Conservation (phyloP, 2,329 filamentous ascomycete genomes). For the Penicillium sp. region DNA sequence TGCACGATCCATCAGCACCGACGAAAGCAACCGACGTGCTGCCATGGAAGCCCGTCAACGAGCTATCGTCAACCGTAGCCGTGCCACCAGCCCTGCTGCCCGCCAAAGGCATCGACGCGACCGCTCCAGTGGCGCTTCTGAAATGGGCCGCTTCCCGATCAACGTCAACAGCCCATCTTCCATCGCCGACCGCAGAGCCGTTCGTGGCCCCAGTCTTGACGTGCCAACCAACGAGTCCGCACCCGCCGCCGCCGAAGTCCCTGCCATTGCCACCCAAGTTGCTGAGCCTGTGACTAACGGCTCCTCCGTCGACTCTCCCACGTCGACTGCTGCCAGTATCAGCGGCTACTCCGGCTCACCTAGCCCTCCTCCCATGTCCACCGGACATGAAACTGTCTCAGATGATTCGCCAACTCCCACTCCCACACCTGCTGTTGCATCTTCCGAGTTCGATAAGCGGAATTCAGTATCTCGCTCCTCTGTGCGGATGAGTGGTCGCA, state of each 20-base stretch:
- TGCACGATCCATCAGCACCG: constrained; percentile 85
- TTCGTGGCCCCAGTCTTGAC: constrained; percentile 71
- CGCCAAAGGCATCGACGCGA: constrained; percentile 70
- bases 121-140: constrained; percentile 67
- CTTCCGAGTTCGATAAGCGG: constrained; percentile 57
- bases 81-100: constrained; percentile 68
- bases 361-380: constrained; percentile 32
- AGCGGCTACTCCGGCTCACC: constrained; percentile 29
- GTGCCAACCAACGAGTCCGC: constrained; percentile 66
- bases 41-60: constrained; percentile 92
- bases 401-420: constrained; percentile 39
- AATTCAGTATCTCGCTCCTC: constrained; percentile 61
- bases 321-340: constrained; percentile 20
- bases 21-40: constrained; percentile 91
- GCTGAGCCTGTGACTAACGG: constrained; percentile 47
- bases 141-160: constrained; percentile 86
- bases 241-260: constrained; percentile 38
- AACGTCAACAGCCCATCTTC: constrained; percentile 61
- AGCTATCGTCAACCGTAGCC: constrained; percentile 70
- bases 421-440: constrained; percentile 28
- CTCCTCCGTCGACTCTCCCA: constrained; percentile 33
- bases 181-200: constrained; percentile 46
- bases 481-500: constrained; percentile 49
- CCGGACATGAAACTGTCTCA: constrained; percentile 28
- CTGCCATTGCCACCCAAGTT: constrained; percentile 26